Evolutionary conservation across 108 stramenopile genomes (phyloP), one percentile per base, ranked within the genome.

Genomic region (Phaeodactylum tricornutum): DNA sequence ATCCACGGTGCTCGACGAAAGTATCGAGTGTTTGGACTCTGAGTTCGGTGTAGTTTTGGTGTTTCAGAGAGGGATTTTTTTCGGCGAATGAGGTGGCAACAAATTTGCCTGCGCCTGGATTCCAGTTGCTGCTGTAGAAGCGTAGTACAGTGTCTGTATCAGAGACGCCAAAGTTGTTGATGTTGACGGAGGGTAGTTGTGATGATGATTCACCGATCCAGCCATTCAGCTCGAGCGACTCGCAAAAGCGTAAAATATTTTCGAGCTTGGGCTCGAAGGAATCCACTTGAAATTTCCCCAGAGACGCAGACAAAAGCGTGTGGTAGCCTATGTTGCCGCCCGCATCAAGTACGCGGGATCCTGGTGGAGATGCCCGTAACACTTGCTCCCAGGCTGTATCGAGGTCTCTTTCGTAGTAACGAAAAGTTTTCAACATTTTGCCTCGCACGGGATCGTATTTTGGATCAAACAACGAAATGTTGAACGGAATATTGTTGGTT

Each of bases 271-370:
- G 67, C 16, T 69, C 67, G 40, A 69, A 69, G 1, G 22, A 32
- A 29, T 52, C 53, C 1, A 69, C 67, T 9, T 31, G 25, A 12
- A 7, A 19, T 3, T 25, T 30, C 4, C 45, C 58, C 21, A 43
- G 38, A 2, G 57, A 19, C 28, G 46, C 44, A 3, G 58, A 31
- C 14, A 64, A 26, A 4, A 64, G 17, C 8, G 55, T 59, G 40
- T 51, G 64, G 52, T 53, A 70, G 12, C 69, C 69, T 24, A 70
- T 60, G 48, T 70, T 70, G 24, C 43, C 47, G 9, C 69, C 69
- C 1, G 64, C 69, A 50, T 70, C 69, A 20, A 70, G 43, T 15
- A 62, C 63, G 12, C 9, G 61, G 33, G 33, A 12, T 34, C n/a
- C n/a, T n/a, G n/a, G n/a, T n/a, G n/a, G n/a, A n/a, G n/a, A n/a